Base-by-base conservation (phyloP, 164 flowering plant genomes). In the Cinnamomum chago region DNA sequence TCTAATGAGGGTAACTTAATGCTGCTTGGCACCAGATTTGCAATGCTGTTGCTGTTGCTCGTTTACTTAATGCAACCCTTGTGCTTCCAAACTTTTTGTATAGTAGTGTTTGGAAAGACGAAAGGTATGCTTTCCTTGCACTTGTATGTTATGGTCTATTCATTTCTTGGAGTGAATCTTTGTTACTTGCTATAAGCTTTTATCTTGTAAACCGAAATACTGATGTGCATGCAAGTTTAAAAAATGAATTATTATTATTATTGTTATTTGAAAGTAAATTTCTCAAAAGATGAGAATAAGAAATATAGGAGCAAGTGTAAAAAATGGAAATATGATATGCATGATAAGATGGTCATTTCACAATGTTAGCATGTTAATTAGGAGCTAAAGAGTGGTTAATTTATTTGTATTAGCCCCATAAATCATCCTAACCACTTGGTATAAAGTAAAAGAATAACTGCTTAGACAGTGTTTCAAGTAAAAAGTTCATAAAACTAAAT, bases 101-200 rank as follows among this genome's bases (percentile, higher is more conserved):
- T 81, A 96, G 97, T 81, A 91, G 92, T 78, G 98, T 96, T 52
- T 96, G 99, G 99, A 91, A 75, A 86, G 98, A 96, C 83, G 87
- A 78, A 73, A 91, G 94, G 94, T 89, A 78, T n/a, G 78, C 68
- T 58, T 68, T 40, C 28, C 65, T 65, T 74, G 67, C 65, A 40
- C 2, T 10, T 18, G 50, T 30, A 60, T 67, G 68, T 17, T 73
- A 47, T 2, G 13, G 27, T 27, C 25, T 33, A 14, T 11, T 55
- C 50, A 65, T 55, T 71, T 25, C n/a, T 33, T 65, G 51, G 64
- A 68, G 6, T 23, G 9, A 68, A 67, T 62, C n/a, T 64, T 70
- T 28, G 60, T 55, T 65, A 50, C 27, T 58, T 52, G 47, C 27
- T 70, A 2, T 11, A 20, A 25, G 14, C 4, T 58, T 68, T 52